These are phyloP conservation scores for Pinus tabuliformis DNA, from an alignment of 75 land plant species.

Conservation along the genomic window DNA sequence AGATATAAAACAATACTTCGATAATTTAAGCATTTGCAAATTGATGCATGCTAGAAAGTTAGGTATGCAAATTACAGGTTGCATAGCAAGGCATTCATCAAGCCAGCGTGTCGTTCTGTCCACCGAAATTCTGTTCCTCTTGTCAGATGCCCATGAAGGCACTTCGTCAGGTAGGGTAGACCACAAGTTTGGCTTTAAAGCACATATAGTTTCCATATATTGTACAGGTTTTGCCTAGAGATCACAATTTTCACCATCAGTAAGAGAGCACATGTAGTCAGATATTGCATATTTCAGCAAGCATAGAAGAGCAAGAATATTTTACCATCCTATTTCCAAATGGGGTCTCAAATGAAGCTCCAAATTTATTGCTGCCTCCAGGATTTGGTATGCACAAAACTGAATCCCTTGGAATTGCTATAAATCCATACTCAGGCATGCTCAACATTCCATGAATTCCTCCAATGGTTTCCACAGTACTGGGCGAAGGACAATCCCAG, in stretches of 20 bases:
- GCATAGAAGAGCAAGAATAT: conserved; percentile 1
- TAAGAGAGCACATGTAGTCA: background rate
- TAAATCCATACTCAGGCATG: conserved; percentile 54
- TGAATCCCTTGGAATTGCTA: conserved; percentile 74
- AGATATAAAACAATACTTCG: background rate
- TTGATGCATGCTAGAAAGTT: background rate
- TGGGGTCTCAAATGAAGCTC: conserved; percentile 87
- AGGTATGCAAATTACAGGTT: conserved; percentile 31
- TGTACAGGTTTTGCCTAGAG: conserved; percentile 67
- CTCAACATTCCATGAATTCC: conserved; percentile 65
- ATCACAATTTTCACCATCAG: conserved; percentile 1
- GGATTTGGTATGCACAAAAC: conserved; percentile 48
- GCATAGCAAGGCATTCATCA: conserved; percentile 73
- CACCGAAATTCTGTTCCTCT: conserved; percentile 80
- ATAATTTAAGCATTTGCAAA: background rate
- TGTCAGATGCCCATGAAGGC: conserved; percentile 73
- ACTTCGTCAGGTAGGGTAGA: conserved; percentile 88
- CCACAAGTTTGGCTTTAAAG: conserved; percentile 83
- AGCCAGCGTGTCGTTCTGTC: conserved; percentile 89
- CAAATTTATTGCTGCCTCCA: conserved; percentile 53
- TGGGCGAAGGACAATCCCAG: conserved; percentile 56
- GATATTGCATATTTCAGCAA: background rate
- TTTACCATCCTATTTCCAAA: conserved; percentile 75
- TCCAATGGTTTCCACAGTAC: conserved; percentile 60
- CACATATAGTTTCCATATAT: conserved; percentile 74